Percentiles rank a stretch among this genome's conserved stretches.
Evolutionary conservation across 345 rosid species (phyloP).

Genomic region (Litchi chinensis): DNA sequence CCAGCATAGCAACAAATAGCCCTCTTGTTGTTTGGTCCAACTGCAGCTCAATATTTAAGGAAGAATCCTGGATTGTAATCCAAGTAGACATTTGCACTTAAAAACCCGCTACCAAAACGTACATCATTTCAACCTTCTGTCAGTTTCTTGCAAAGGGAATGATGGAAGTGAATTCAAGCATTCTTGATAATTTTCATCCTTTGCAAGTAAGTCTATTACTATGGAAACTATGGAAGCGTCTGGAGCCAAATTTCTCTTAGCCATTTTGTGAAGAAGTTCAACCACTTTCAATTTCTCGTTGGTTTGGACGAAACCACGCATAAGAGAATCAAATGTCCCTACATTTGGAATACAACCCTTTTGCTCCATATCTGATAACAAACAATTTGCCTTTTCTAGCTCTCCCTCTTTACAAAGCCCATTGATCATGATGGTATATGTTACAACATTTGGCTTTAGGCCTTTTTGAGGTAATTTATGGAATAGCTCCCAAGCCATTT

Average conservation of each 20-base stretch:
- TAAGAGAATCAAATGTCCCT: not conserved
- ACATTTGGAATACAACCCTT: not conserved
- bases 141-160: too few species aligned
- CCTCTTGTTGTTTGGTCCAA: too few species aligned
- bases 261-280: too few species aligned
- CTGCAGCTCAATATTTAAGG: too few species aligned
- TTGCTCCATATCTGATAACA: not conserved
- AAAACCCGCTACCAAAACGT: too few species aligned
- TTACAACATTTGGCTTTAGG: not conserved
- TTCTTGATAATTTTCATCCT: not conserved
- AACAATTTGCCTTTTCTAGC: not conserved
- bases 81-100: too few species aligned
- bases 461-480: not conserved
- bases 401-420: not conserved
- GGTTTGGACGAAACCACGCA: not conserved
- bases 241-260: not conserved
- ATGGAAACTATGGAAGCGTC: not conserved
- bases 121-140: too few species aligned
- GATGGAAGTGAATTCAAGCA: too few species aligned
- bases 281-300: not conserved
- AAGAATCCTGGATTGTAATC: too few species aligned
- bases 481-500: not conserved
- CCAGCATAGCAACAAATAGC: too few species aligned
- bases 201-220: not conserved
- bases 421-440: not conserved